Evolutionary conservation across 768 basidiomycete genomes (phyloP), one percentile per base, ranked within the genome.

Genomic region (Phallus indusiatus): DNA sequence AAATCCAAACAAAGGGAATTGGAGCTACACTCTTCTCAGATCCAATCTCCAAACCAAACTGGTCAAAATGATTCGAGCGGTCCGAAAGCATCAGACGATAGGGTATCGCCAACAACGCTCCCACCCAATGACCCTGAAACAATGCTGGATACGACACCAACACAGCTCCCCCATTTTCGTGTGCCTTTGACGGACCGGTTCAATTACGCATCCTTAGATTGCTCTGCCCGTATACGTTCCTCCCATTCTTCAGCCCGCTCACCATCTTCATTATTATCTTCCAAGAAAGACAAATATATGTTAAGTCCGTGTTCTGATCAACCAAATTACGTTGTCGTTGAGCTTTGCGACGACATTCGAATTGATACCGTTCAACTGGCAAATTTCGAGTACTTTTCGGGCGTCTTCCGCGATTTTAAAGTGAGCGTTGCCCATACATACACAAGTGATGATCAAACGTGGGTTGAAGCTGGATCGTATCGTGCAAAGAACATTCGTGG

Each of bases 341-440:
- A 99, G 71, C 82, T 98, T 16, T 99, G 96, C 74, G 95, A 98
- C 64, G 96, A 98, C 69, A 93, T 99, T 62, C 77, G 91, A 49
- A 94, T 98, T 66, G 95, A 98, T 69, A 95, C 93, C 0, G 85
- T 98, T 49, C 94, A 97, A 69, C 75, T 99, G 17, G 94, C 94
- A 60, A 95, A 97, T 68, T 96, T 90, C 68, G 95, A 99, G 74
- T 98, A 97, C 75, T 99, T 97, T 73, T 91, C 88, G 63, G 94
- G 94, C 1, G 89, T 96, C 14, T 94, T 98, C 76, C 88, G 89
- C 71, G 91, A 95, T 58, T 88, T 98, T 62, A 80, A 80, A 5
- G 85, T 98, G 51, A 89, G 87, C 69, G 92, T 83, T 8, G 76
- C 81, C 14, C 74, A 75, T 69, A 74, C 69, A 63, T 88, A 88